These are phyloP conservation scores for Trypanosoma vivax DNA, from an alignment of 208 protist species.

Conservation along the genomic window DNA sequence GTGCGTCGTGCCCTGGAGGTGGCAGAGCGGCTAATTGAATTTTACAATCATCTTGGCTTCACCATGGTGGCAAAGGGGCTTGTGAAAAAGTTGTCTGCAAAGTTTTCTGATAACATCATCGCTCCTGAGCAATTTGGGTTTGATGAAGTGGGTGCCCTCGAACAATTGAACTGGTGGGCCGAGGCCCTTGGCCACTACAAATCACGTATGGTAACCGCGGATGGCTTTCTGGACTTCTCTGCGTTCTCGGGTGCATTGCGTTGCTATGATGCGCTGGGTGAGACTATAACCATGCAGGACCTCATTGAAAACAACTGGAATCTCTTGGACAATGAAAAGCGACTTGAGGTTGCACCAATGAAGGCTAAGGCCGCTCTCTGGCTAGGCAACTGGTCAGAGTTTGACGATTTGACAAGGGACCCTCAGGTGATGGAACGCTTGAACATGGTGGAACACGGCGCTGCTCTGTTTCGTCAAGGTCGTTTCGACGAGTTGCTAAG, in stretches of 20 bases:
- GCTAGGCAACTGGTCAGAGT: constrained; percentile 66
- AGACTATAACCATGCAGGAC: constrained; percentile 51
- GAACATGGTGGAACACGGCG: constrained; percentile 71
- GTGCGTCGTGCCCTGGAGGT: constrained; percentile 42
- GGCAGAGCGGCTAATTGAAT: constrained; percentile 77
- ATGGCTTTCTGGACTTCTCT: constrained; percentile 33
- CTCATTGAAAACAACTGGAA: constrained; percentile 62
- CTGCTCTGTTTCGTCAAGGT: constrained; percentile 53
- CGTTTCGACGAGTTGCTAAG: constrained; percentile 48
- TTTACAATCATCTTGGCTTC: constrained; percentile 80
- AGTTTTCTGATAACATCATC: constrained; percentile 74
- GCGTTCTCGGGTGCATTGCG: constrained; percentile 70
- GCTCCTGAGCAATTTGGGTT: constrained; percentile 70
- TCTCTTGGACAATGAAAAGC: constrained; percentile 30
- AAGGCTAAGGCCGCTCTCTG: constrained; percentile 77
- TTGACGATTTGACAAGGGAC: constrained; percentile 58
- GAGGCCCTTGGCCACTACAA: constrained; percentile 75
- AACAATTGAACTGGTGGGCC: constrained; percentile 86
- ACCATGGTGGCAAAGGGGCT: constrained; percentile 80
- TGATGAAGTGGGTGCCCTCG: constrained; percentile 70
- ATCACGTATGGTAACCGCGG: constrained; percentile 38
- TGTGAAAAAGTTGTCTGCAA: constrained; percentile 62
- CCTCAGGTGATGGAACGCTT: constrained; percentile 37
- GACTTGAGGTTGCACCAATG: constrained; percentile 60
- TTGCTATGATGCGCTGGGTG: constrained; percentile 73